phyloP scores from a whole-genome alignment of 2,329 filamentous ascomycete genomes.

The Ceratocystiopsis minuta region DNA sequence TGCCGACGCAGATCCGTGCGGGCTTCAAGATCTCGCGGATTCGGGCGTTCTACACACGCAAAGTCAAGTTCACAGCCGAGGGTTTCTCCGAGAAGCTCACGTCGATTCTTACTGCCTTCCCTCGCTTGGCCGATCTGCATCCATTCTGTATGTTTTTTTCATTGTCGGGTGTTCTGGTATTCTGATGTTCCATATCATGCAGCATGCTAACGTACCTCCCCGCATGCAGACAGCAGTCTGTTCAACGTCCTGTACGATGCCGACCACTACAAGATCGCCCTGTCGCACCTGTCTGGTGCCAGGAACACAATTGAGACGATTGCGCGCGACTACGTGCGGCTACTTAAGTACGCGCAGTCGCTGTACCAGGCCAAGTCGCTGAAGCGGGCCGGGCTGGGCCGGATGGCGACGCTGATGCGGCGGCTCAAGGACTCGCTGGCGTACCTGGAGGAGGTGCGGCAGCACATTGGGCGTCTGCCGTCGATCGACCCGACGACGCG shows the following conservation, averaged over 20 bases:
- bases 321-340: constrained; percentile 83
- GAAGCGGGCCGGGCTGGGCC: constrained; percentile 86
- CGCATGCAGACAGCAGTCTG: constrained; percentile 38
- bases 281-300: constrained; percentile 87
- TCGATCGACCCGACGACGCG: constrained; percentile 97
- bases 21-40: constrained; percentile 96
- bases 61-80: constrained; percentile 96
- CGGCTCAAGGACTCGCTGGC: constrained; percentile 84
- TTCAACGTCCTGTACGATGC: constrained; percentile 98
- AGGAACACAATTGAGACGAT: constrained; percentile 96
- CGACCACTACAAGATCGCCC: constrained; percentile 92
- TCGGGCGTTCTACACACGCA: constrained; percentile 81
- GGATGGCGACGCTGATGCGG: constrained; percentile 95
- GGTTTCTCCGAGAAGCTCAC: constrained; percentile 70
- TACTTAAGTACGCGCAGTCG: constrained; percentile 80
- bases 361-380: constrained; percentile 98
- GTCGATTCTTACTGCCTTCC: constrained; percentile 82
- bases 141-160: constrained; percentile 52
- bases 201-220: neutral
- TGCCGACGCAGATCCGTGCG: constrained; percentile 77
- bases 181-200: too few species aligned
- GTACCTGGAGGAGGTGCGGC: constrained; percentile 90
- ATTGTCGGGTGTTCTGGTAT: constrained; percentile 26
- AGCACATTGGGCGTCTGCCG: constrained; percentile 90
- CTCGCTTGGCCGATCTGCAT: constrained; percentile 82